A percentile compares a stretch with the other conserved stretches of the same genome.
Evolutionary conservation across 1,139 yeast species (phyloP).

Genomic region (Debaryomyces udenii): DNA sequence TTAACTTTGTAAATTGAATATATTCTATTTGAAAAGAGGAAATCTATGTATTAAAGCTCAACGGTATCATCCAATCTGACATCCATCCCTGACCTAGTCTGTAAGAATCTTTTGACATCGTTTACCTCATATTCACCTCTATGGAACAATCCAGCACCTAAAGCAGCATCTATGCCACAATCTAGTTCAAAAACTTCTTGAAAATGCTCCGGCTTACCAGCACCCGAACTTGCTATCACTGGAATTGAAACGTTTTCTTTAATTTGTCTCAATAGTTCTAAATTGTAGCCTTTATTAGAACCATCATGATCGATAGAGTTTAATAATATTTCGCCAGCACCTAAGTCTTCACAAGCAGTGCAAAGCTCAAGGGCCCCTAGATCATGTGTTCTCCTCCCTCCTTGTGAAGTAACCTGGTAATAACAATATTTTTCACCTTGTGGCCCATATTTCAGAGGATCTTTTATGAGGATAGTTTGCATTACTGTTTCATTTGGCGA

Average conservation of each 20-base stretch:
- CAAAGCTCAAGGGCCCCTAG: constrained; percentile 90
- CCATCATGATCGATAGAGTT: constrained; percentile 98
- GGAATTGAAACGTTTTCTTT: constrained; percentile 81
- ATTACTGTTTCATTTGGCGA: constrained; percentile 64
- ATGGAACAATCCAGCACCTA: constrained; percentile 98
- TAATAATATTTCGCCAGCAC: constrained; percentile 94
- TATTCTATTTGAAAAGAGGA: too few species aligned
- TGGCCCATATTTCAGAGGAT: constrained; percentile 66
- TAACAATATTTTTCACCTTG: constrained; percentile 86
- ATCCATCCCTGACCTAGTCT: constrained; percentile 37
- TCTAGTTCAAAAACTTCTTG: constrained; percentile 74
- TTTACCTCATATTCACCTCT: constrained; percentile 87
- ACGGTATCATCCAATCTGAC: constrained; percentile 39
- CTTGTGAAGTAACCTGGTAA: constrained; percentile 94
- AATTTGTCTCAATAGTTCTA: constrained; percentile 78
- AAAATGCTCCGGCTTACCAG: constrained; percentile 90
- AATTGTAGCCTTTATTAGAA: constrained; percentile 86
- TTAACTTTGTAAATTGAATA: neutral
- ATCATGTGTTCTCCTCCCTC: constrained; percentile 89
- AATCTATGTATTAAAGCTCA: constrained; percentile 20
- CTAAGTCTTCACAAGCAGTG: constrained; percentile 84
- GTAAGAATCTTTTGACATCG: constrained; percentile 73
- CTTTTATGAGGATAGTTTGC: constrained; percentile 48
- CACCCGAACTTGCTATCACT: constrained; percentile 96
- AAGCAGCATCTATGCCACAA: constrained; percentile 90